These are phyloP conservation scores for Rhodotorula diobovata DNA, from an alignment of 768 basidiomycete genomes.

Conservation along the genomic window DNA sequence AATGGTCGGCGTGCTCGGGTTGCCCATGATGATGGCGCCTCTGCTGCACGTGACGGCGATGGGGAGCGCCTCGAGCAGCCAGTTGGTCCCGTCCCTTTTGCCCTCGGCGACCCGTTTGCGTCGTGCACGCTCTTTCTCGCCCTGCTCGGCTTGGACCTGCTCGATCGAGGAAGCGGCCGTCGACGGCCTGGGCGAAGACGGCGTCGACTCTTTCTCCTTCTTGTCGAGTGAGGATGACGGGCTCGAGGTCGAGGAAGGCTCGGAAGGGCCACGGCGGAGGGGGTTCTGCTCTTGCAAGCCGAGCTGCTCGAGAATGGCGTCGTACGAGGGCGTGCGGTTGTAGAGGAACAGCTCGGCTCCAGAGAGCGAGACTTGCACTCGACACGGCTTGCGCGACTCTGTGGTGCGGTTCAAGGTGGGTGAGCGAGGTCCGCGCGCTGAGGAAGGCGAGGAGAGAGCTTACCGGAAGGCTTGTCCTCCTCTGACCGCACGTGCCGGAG, in stretches of 20 bases:
- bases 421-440: too few species aligned
- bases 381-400: slow-evolving; percentile 59
- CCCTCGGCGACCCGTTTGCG: slow-evolving; percentile 20
- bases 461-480: slow-evolving; percentile 15
- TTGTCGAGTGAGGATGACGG: background rate
- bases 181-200: background rate
- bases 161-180: background rate
- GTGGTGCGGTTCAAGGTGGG: background rate
- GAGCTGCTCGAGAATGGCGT: slow-evolving; percentile 70
- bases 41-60: slow-evolving; percentile 71
- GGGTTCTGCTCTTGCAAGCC: slow-evolving; percentile 10
- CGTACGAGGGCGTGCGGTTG: slow-evolving; percentile 82
- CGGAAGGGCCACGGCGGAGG: background rate
- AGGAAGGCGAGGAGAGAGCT: slow-evolving; percentile 40
- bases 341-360: slow-evolving; percentile 92
- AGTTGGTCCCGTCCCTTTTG: slow-evolving; percentile 39
- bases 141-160: slow-evolving; percentile 9
- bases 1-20: slow-evolving; percentile 74
- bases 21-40: slow-evolving; percentile 78
- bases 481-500: slow-evolving; percentile 54
- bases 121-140: slow-evolving; percentile 11
- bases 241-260: background rate
- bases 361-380: slow-evolving; percentile 71
- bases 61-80: slow-evolving; percentile 75
- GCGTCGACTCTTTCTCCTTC: background rate